Conservation (phyloP, 352 stramenopile genomes). For the Halophytophthora polymorphica region DNA sequence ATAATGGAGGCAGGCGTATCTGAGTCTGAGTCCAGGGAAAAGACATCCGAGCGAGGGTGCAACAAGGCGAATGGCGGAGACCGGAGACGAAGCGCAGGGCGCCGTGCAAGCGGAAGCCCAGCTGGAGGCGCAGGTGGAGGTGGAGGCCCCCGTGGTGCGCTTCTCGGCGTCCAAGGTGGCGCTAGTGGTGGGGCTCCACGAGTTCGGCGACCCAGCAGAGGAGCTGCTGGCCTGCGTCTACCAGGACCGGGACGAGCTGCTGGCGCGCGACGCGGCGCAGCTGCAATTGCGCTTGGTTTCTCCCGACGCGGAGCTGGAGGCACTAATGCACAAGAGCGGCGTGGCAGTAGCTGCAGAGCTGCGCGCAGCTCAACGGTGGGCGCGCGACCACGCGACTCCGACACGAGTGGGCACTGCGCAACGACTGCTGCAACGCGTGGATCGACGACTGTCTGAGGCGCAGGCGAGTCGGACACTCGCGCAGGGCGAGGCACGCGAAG, state of each 20-base stretch:
- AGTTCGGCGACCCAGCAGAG: conserved; percentile 57
- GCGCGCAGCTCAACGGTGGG: conserved; percentile 48
- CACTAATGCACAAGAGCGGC: conserved; percentile 52
- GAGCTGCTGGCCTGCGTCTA: conserved; percentile 52
- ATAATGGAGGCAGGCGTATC: too few relatives aligned
- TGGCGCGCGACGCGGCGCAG: conserved; percentile 40
- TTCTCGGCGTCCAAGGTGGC: conserved; percentile 75
- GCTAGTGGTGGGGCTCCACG: conserved; percentile 63
- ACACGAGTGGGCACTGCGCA: conserved; percentile 29
- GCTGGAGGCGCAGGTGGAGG: neutral
- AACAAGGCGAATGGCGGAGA: too few relatives aligned
- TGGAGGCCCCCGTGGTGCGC: conserved; percentile 27
- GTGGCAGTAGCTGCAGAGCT: conserved; percentile 32
- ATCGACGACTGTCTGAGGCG: conserved; percentile 39
- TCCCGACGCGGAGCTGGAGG: conserved; percentile 54
- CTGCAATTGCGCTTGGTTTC: conserved; percentile 49
- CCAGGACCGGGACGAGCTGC: conserved; percentile 53
- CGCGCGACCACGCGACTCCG: conserved; percentile 22
- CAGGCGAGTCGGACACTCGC: conserved; percentile 39
- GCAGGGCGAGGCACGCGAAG: conserved; percentile 33
- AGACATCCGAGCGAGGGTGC: too few relatives aligned
- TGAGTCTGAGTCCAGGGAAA: too few relatives aligned
- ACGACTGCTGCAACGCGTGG: conserved; percentile 35
- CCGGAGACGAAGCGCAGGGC: too few relatives aligned
- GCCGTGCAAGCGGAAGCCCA: too few relatives aligned